Conservation (phyloP, 345 rosid genomes). For the Sisymbrium altissimum region DNA sequence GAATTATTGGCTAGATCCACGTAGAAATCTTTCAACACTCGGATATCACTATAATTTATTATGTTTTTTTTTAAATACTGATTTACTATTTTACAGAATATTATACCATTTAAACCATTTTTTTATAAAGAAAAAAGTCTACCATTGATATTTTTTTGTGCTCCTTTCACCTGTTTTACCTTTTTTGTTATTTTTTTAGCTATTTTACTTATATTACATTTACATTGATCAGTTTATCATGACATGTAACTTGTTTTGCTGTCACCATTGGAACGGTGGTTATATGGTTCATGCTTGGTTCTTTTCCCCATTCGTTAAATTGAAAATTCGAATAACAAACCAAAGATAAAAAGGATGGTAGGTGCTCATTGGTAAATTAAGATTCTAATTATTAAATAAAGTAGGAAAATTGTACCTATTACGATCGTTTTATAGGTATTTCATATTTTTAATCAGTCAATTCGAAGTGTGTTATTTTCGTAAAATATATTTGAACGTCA, state of each 20-base stretch:
- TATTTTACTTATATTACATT: neutral
- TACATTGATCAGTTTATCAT: neutral
- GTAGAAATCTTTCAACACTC: neutral
- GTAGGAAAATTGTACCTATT: neutral
- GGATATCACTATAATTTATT: neutral
- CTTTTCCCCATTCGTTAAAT: neutral
- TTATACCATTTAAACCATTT: neutral
- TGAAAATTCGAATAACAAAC: neutral
- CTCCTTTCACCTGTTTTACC: neutral
- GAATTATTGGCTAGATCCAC: neutral
- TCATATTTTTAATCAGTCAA: slow-evolving; percentile 3
- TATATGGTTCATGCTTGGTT: neutral
- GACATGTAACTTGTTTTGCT: neutral
- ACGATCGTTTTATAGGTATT: neutral
- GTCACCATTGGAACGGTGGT: neutral
- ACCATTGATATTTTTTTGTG: neutral
- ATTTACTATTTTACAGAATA: neutral
- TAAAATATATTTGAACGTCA: neutral
- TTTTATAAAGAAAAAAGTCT: neutral
- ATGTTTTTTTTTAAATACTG: too few relatives aligned
- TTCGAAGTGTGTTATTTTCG: neutral
- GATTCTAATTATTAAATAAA: neutral
- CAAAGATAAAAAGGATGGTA: neutral
- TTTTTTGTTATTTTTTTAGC: neutral
- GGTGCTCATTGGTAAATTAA: neutral